Conservation (phyloP, 1,284 basidiomycete genomes). For the Trichosporon sp. region DNA sequence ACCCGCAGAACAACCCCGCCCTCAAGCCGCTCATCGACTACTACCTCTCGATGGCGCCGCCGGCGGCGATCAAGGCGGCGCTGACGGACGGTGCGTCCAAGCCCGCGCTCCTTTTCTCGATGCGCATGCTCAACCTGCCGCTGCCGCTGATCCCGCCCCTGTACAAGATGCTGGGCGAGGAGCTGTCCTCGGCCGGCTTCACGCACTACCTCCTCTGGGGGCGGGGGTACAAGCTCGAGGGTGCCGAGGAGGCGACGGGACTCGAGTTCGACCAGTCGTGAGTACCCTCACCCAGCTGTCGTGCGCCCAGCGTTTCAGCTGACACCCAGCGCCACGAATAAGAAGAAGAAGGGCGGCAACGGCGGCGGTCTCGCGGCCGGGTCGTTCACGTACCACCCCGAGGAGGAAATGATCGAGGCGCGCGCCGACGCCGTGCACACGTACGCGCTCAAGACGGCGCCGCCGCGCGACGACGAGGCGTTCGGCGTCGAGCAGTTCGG, state of each 20-base stretch:
- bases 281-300: constrained; percentile 8
- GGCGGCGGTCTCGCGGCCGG: constrained; percentile 36
- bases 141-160: constrained; percentile 82
- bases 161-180: constrained; percentile 77
- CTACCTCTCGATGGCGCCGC: constrained; percentile 53
- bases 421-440: constrained; percentile 60
- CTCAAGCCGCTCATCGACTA: constrained; percentile 70
- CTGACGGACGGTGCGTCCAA: constrained; percentile 50
- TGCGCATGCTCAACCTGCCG: constrained; percentile 87
- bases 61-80: constrained; percentile 47
- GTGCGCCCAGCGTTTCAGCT: neutral
- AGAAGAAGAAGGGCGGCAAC: constrained; percentile 45
- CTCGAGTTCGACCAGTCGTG: constrained; percentile 38
- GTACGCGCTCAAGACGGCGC: constrained; percentile 62
- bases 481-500: constrained; percentile 77
- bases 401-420: constrained; percentile 73
- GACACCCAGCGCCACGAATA: constrained; percentile 4
- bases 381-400: constrained; percentile 71
- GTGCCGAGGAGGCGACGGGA: constrained; percentile 39
- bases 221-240: constrained; percentile 47
- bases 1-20: constrained; percentile 60
- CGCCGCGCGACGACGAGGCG: constrained; percentile 63
- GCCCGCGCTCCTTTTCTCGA: constrained; percentile 75
- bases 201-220: constrained; percentile 47
- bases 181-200: constrained; percentile 58